phyloP scores from a whole-genome alignment of 768 basidiomycete species.

The Rhodotorula taiwanensis region DNA sequence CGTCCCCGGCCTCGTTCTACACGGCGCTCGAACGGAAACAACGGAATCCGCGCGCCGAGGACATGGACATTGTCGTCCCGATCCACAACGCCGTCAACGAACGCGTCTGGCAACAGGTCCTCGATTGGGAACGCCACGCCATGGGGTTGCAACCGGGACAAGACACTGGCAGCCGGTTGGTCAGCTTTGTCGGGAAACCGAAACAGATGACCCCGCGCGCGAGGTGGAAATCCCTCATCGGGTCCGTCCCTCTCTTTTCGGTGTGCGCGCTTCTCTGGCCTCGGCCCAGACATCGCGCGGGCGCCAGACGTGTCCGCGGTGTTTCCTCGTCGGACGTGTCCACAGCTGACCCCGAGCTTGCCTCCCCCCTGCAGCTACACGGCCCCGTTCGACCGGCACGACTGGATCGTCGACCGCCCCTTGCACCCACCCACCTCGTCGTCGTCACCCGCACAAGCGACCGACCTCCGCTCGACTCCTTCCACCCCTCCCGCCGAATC shows the following conservation, averaged over 20 bases:
- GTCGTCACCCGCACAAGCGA: background rate
- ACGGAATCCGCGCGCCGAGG: conserved; percentile 59
- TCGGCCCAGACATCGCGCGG: too few relatives aligned
- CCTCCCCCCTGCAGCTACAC: conserved; percentile 59
- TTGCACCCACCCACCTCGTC: conserved; percentile 3
- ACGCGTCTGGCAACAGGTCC: conserved; percentile 73
- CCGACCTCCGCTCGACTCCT: too few relatives aligned
- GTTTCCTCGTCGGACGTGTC: too few relatives aligned
- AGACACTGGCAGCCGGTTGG: conserved; percentile 58
- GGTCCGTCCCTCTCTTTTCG: conserved; percentile 53
- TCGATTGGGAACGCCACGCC: conserved; percentile 63
- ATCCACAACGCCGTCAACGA: conserved; percentile 99
- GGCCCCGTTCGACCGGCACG: conserved; percentile 91
- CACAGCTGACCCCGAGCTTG: background rate
- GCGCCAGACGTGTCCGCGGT: too few relatives aligned
- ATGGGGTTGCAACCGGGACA: conserved; percentile 36
- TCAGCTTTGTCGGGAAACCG: conserved; percentile 86
- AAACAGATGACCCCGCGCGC: conserved; percentile 73
- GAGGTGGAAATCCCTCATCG: conserved; percentile 69
- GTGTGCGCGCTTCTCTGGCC: too few relatives aligned
- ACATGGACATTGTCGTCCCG: conserved; percentile 93
- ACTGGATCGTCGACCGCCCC: conserved; percentile 93
- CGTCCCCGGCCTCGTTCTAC: conserved; percentile 97
- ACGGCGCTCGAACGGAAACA: conserved; percentile 94
- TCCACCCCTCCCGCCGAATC: background rate